These are phyloP conservation scores for Tephrocybe sp. DNA, from an alignment of 768 basidiomycete genomes.

Conservation along the genomic window DNA sequence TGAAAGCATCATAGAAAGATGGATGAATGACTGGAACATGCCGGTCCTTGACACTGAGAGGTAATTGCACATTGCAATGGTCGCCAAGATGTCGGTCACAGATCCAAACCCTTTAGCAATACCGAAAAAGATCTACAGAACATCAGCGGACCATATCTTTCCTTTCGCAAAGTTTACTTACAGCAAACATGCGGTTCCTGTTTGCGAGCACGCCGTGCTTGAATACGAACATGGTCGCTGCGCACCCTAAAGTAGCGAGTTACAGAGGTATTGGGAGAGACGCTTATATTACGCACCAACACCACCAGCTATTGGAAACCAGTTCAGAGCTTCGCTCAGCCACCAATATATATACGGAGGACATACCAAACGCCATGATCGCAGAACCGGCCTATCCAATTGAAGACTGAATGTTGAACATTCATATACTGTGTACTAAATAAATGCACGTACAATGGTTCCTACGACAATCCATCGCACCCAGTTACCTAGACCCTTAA, in stretches of 20 bases:
- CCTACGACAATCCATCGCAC: conserved; percentile 24
- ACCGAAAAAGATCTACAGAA: conserved; percentile 37
- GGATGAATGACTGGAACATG: conserved; percentile 28
- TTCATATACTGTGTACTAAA: not conserved
- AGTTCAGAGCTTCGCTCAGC: not conserved
- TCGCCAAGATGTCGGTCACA: not conserved
- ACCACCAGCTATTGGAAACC: conserved; percentile 19
- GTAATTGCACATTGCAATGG: conserved; percentile 1
- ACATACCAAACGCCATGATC: conserved; percentile 26
- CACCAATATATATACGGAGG: not conserved
- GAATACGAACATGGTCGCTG: conserved; percentile 30
- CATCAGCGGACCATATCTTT: not conserved
- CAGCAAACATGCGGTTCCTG: conserved; percentile 26
- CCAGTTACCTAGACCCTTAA: conserved; percentile 20
- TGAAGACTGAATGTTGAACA: not conserved
- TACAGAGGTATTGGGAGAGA: not conserved
- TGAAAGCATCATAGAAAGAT: not conserved
- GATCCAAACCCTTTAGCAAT: conserved; percentile 34
- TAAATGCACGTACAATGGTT: conserved; percentile 22
- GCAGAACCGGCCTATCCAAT: conserved; percentile 19
- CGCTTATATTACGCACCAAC: conserved; percentile 18
- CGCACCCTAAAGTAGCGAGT: conserved; percentile 21
- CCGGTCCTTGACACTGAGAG: conserved; percentile 30
- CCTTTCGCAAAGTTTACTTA: conserved; percentile 10
- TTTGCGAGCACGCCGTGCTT: conserved; percentile 27